A percentile compares a stretch with the other conserved stretches of the same genome.
These are phyloP conservation scores for Eucalyptus leucophloia DNA, from an alignment of 345 rosid genomes.

Conservation along the genomic window DNA sequence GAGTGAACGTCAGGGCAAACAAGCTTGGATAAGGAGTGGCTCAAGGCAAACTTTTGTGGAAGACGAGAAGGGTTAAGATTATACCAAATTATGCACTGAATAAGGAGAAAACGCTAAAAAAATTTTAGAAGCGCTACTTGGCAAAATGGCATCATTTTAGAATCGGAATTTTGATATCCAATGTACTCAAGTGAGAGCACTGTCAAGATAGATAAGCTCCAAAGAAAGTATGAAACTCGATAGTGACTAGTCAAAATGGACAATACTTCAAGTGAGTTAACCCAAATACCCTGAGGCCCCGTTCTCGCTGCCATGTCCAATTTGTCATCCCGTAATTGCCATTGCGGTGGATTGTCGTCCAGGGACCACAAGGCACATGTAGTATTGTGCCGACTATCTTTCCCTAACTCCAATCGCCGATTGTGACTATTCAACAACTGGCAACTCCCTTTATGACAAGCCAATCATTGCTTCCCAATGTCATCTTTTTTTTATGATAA, in stretches of 20 bases:
- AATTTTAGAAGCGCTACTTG: neutral
- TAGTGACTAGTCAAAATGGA: neutral
- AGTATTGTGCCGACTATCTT: neutral
- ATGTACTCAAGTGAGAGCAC: neutral
- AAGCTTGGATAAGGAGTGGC: neutral
- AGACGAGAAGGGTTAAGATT: neutral
- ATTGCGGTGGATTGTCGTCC: neutral
- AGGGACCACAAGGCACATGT: neutral
- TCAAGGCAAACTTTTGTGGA: neutral
- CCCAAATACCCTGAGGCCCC: neutral
- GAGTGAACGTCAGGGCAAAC: rapidly evolving
- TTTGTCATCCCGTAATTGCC: neutral
- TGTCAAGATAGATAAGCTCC: neutral
- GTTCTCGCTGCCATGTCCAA: neutral
- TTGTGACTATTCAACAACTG: neutral
- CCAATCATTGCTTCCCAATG: neutral
- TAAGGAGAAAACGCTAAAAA: neutral
- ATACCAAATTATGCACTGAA: neutral
- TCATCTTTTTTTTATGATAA: neutral
- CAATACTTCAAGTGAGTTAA: neutral
- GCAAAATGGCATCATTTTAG: neutral
- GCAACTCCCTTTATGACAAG: neutral
- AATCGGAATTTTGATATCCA: neutral
- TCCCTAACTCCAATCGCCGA: neutral
- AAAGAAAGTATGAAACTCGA: neutral